phyloP scores from a whole-genome alignment of 208 protist species.

The Crithidia brevicula region DNA sequence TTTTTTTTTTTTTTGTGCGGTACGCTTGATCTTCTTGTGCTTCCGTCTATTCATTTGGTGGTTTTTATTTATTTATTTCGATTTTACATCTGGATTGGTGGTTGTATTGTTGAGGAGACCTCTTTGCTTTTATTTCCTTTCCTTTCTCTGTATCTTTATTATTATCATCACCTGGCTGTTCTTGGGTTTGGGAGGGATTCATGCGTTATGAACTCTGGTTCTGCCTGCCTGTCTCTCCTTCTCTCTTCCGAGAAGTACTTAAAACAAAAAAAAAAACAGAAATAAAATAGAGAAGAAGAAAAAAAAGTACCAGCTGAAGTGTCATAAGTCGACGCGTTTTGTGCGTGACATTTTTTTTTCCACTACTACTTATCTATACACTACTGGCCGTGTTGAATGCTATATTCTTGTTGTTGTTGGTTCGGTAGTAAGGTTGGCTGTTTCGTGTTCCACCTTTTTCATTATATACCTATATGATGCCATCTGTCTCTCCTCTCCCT shows the following conservation, averaged over 20 bases:
- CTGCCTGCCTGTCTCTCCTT: too few species aligned
- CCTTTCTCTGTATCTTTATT: slow-evolving; percentile 18
- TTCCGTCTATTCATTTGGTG: background rate
- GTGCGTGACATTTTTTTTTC: background rate
- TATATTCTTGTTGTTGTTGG: slow-evolving; percentile 15
- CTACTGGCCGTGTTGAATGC: background rate
- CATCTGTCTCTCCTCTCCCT: background rate
- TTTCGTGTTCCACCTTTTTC: background rate
- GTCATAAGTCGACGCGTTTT: too few species aligned
- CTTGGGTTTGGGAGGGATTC: too few species aligned
- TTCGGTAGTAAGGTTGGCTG: background rate
- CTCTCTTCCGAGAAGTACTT: too few species aligned
- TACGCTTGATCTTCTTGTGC: too few species aligned
- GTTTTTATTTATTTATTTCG: background rate
- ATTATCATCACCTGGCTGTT: background rate
- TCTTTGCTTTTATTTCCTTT: slow-evolving; percentile 3
- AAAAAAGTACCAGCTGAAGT: too few species aligned
- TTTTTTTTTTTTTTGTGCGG: slow-evolving; percentile 22
- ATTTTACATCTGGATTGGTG: too few species aligned
- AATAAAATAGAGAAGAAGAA: too few species aligned
- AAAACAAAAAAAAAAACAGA: too few species aligned
- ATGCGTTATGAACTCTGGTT: too few species aligned
- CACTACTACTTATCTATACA: background rate
- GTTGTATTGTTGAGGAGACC: too few species aligned
- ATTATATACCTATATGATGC: slow-evolving; percentile 1